Conservation (phyloP, 2,329 filamentous ascomycete species). For the Didymellaceae sp. region DNA sequence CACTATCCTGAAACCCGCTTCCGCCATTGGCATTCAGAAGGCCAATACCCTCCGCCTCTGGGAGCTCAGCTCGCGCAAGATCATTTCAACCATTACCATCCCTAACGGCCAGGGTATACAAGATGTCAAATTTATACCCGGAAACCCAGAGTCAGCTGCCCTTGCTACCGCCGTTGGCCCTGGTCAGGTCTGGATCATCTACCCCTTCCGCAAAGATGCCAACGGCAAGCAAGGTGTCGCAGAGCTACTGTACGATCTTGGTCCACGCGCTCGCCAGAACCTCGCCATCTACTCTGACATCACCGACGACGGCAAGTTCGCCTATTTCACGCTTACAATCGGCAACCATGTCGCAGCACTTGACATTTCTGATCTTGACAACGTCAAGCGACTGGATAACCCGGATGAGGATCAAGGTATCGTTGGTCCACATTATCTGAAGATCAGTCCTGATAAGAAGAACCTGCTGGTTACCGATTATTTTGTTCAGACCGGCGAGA, state of each 20-base stretch:
- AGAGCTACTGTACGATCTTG: conserved; percentile 65
- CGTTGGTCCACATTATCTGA: conserved; percentile 68
- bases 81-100: conserved; percentile 67
- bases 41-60: conserved; percentile 67
- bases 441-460: conserved; percentile 69
- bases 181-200: conserved; percentile 70
- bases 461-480: conserved; percentile 70
- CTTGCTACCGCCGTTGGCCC: conserved; percentile 66
- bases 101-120: conserved; percentile 66
- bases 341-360: conserved; percentile 68
- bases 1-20: conserved; percentile 64
- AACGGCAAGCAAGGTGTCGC: conserved; percentile 65
- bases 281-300: conserved; percentile 68
- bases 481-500: conserved; percentile 68
- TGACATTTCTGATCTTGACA: conserved; percentile 66
- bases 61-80: conserved; percentile 60
- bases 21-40: conserved; percentile 58
- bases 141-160: conserved; percentile 64
- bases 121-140: conserved; percentile 70
- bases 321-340: conserved; percentile 66
- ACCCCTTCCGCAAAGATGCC: conserved; percentile 63
- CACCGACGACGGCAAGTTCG: conserved; percentile 62
- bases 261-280: conserved; percentile 61
- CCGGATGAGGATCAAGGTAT: conserved; percentile 65
- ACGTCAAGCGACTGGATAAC: conserved; percentile 67